Evolutionary conservation across 1,284 basidiomycete species (phyloP), one percentile per base, ranked within the genome.

Genomic region (Xanthoconium separans): DNA sequence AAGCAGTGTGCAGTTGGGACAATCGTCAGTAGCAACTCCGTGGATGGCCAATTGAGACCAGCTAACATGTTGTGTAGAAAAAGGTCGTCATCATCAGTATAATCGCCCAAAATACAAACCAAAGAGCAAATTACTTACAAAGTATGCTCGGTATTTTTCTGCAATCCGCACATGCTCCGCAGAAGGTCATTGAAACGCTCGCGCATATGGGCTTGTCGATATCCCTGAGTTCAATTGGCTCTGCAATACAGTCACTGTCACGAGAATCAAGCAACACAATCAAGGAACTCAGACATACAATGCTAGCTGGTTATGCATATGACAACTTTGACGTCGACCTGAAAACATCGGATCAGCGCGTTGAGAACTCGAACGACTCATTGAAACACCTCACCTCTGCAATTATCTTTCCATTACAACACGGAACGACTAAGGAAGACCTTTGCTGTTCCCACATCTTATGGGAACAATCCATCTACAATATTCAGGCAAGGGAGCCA

Each of bases 61-160:
- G 27, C 15, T 53, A 20, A 9, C 7, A 10, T n/a, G n/a, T n/a
- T n/a, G n/a, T n/a, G 20, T 27, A 54, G 52, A 51, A 50, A 50
- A 48, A 15, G 0, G 15, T 48, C 9, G 20, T 57, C 9, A 43
- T 54, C 11, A 16, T 57, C n/a, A 50, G 45, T 7, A 48, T 57
- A 16, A 31, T 57, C 2, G 36, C 30, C n/a, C 39, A 57, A n/a
- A 49, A 0, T 18, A 18, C 20, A 41, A 57, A 51, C 29, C 43
- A 44, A 27, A 27, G 15, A 37, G 24, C 13, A 6, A 57, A 54
- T 15, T 12, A 37, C 27, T 30, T 30, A 30, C 30, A 30, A 10
- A 30, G 30, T 10, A 30, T 30, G 6, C 5, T 30, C 30, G 30
- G 30, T 6, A 6, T 30, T 10, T 30, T 30, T 10, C 10, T 30